Conservation (phyloP, 495 filamentous ascomycete species). For the Emericellopsis terricola region DNA sequence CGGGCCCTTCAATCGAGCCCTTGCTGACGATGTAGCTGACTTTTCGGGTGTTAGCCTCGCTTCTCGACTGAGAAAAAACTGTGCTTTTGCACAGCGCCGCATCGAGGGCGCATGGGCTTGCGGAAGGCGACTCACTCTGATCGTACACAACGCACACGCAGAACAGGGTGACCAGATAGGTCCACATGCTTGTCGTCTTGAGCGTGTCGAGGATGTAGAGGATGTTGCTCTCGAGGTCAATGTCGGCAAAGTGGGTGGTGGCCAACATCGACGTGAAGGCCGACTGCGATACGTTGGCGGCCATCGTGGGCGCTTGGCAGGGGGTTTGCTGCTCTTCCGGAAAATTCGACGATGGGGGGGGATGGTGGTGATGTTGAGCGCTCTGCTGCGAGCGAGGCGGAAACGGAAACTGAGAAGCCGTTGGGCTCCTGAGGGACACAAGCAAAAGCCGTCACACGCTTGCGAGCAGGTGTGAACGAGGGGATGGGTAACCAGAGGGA, state of each 20-base stretch:
- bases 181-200: conserved; percentile 41
- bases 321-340: too few species aligned
- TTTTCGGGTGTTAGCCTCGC: too few species aligned
- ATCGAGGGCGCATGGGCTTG: not conserved
- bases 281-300: conserved; percentile 38
- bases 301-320: not conserved
- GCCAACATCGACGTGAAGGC: conserved; percentile 60
- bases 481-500: too few species aligned
- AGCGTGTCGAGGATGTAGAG: conserved; percentile 24
- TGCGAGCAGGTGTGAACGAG: too few species aligned
- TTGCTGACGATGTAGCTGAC: conserved; percentile 78
- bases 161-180: conserved; percentile 44
- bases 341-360: not conserved
- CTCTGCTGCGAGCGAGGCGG: not conserved
- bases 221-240: conserved; percentile 20
- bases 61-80: not conserved
- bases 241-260: conserved; percentile 36
- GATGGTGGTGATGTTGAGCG: not conserved
- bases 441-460: too few species aligned
- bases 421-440: too few species aligned
- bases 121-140: conserved; percentile 37
- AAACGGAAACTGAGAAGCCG: too few species aligned
- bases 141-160: conserved; percentile 63
- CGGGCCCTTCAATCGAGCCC: conserved; percentile 65
- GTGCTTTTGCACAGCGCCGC: not conserved